Conservation (phyloP, 139 green algal species). For the Haematococcus lacustris region DNA sequence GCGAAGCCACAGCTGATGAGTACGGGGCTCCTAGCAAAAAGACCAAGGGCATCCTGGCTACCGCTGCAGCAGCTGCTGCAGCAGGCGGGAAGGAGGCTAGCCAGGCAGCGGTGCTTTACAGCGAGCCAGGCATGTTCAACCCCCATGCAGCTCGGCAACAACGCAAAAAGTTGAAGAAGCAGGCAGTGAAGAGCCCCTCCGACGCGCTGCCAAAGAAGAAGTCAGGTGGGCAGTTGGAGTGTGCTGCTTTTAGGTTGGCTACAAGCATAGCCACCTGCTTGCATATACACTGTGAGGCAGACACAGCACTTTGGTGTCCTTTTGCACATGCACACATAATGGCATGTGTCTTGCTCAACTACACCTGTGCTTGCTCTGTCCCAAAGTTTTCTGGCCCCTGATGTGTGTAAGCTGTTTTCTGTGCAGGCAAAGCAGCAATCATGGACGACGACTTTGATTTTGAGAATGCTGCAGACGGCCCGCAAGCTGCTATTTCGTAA, state of each 20-base stretch:
- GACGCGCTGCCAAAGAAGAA: not conserved
- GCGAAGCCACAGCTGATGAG: slow-evolving; percentile 8
- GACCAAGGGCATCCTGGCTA: not conserved
- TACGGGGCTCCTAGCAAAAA: slow-evolving; percentile 8
- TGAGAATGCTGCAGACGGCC: no score
- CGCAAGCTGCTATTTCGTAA: no score
- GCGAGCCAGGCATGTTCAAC: slow-evolving; percentile 75
- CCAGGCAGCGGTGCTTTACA: slow-evolving; percentile 64
- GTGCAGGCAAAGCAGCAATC: not conserved
- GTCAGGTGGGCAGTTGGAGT: not conserved
- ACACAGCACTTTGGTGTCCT: not conserved
- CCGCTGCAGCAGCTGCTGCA: slow-evolving; percentile 12
- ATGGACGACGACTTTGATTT: slow-evolving; percentile 1
- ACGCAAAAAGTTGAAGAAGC: slow-evolving; percentile 46
- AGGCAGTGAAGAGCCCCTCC: not conserved
- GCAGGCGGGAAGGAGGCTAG: not conserved
- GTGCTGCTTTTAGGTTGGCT: not conserved
- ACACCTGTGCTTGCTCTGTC: not conserved
- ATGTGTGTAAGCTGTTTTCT: not conserved
- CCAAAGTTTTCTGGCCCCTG: not conserved
- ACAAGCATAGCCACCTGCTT: not conserved
- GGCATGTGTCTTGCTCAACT: not conserved
- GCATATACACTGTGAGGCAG: not conserved
- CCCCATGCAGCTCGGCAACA: slow-evolving; percentile 51
- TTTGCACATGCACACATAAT: not conserved